Evolutionary conservation across 108 stramenopile genomes (phyloP).

Genomic region (Parietichytrium sp.): DNA sequence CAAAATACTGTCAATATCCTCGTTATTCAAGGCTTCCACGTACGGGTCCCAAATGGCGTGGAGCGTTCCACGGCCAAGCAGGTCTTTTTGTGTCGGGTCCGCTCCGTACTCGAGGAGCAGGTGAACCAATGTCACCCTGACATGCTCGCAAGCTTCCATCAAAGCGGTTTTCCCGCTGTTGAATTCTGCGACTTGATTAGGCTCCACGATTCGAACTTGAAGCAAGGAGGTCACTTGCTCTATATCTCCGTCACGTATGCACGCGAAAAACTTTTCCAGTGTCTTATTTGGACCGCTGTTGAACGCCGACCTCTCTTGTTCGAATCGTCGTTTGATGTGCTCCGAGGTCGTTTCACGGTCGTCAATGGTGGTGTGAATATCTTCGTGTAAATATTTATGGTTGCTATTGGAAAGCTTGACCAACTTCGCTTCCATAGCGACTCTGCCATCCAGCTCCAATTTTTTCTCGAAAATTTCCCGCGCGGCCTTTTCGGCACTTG

Average conservation of each 20-base stretch:
- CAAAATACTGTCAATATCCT: not conserved
- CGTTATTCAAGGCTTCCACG: not conserved
- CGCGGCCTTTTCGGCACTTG: not conserved
- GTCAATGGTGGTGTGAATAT: not conserved
- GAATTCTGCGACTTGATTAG: not conserved
- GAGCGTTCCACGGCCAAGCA: not conserved
- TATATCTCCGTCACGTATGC: not conserved
- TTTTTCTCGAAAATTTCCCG: not conserved
- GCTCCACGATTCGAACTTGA: not conserved
- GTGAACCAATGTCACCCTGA: not conserved
- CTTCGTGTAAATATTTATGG: not conserved
- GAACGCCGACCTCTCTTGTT: constrained; percentile 5
- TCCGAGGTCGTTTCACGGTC: not conserved
- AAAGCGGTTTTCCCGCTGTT: constrained; percentile 10
- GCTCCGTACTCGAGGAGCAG: constrained; percentile 19
- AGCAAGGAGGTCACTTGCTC: not conserved
- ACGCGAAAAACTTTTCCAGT: not conserved
- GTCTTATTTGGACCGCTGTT: too few relatives aligned
- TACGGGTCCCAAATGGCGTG: not conserved
- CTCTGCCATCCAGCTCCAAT: not conserved
- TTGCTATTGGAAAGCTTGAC: not conserved
- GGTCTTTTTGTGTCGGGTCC: not conserved
- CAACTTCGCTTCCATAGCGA: not conserved
- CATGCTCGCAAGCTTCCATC: constrained; percentile 11
- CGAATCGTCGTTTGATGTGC: not conserved